Evolutionary conservation across 176 grass and related monocot genomes (phyloP).

Genomic region (Zoysia pacifica): DNA sequence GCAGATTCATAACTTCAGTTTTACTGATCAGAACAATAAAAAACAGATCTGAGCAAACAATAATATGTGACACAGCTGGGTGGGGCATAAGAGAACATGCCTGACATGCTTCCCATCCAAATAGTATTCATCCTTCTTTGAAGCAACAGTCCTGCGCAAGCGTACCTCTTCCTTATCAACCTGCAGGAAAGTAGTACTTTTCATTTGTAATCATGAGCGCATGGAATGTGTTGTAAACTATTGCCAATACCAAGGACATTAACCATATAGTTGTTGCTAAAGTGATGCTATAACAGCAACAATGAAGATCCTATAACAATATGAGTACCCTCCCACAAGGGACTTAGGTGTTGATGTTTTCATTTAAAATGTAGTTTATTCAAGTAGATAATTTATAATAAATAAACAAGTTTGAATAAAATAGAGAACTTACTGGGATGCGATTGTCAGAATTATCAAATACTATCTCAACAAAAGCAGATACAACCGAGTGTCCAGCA

Average conservation of each 20-base stretch:
- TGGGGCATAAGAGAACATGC: conserved; percentile 51
- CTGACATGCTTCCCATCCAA: conserved; percentile 92
- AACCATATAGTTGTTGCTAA: conserved; percentile 2
- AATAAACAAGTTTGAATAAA: conserved; percentile 12
- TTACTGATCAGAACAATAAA: conserved; percentile 62
- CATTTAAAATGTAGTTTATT: conserved; percentile 24
- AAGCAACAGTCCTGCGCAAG: conserved; percentile 80
- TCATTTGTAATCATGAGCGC: conserved; percentile 16
- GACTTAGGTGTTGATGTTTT: conserved; percentile 14
- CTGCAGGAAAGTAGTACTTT: conserved; percentile 44
- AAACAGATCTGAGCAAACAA: conserved; percentile 24
- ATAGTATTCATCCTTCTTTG: conserved; percentile 98
- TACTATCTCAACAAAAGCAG: conserved; percentile 99
- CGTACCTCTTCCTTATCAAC: conserved; percentile 98
- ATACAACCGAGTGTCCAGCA: conserved; percentile 95
- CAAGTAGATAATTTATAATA: conserved; percentile 14
- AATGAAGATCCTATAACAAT: background rate
- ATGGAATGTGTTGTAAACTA: conserved; percentile 13
- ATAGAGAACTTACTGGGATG: conserved; percentile 80
- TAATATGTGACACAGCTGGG: conserved; percentile 4
- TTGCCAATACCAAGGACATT: conserved; percentile 18
- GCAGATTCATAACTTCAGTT: conserved; percentile 99
- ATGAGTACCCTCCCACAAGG: conserved; percentile 12
- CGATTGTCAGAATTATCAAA: conserved; percentile 98
- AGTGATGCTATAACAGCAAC: background rate